Base-by-base conservation (phyloP, 2,329 filamentous ascomycete genomes). In the Penicillium oxalicum region DNA sequence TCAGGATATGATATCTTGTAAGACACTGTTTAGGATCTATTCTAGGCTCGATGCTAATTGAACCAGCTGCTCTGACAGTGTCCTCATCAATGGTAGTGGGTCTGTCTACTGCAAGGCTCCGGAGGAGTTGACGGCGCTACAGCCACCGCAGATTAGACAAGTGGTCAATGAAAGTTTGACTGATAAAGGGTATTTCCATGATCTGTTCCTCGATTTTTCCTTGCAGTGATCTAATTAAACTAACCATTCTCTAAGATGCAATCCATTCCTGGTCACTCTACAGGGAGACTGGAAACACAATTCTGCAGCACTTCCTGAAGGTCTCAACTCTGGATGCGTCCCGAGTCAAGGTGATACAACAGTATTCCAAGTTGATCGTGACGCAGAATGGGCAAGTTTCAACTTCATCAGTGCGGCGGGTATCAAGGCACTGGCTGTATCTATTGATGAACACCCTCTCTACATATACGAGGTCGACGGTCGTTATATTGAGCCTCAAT, bases 331-430 rank as follows among this genome's bases (percentile, higher is more conserved):
- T n/a, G n/a, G 65, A 12, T 83, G 80, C 58, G 66, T 66, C 2
- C 63, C 74, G 0, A 76, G 75, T n/a, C 54, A 71, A 4, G 75
- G 73, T 1, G 56, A 65, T 0, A 60, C 61, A 0, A 74, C 78
- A 29, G 65, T 75, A 8, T 70, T 82, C 51, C 56, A 66, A 1
- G 70, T 74, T 4, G 59, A 66, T 26, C 47, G 59, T 3, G 50
- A 60, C 3, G 58, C 64, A n/a, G 63, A 66, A 32, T 83, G 79
- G 78, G 58, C 75, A 0, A 77, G 77, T 6, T 64, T 83, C 11
- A 75, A 81, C 52, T 58, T 82, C n/a, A 73, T 83, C 48, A 75
- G 71, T n/a, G 68, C 75, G 2, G 70, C 76, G 43, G 71, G 74
- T 44, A 71, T 79, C 26, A 63, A 75, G 41, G 74, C 70, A 58